phyloP scores from a whole-genome alignment of 768 basidiomycete genomes.

The Pisolithus albus region DNA sequence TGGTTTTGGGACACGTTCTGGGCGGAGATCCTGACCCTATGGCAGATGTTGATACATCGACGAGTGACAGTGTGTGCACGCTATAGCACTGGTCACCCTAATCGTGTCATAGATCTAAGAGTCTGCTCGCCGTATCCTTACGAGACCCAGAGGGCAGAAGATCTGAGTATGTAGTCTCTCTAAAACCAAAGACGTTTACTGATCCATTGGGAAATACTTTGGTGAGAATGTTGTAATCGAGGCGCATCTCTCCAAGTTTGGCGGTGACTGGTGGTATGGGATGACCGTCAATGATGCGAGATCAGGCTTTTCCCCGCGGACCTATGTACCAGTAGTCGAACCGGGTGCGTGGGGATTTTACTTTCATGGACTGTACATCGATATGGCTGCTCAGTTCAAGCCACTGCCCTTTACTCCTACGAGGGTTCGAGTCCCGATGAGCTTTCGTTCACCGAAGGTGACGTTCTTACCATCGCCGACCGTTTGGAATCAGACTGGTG shows the following conservation, averaged over 20 bases:
- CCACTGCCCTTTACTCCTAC: slow-evolving; percentile 79
- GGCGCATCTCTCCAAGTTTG: slow-evolving; percentile 81
- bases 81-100: background rate
- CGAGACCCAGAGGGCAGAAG: slow-evolving; percentile 79
- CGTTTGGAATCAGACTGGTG: slow-evolving; percentile 86
- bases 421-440: slow-evolving; percentile 67
- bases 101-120: slow-evolving; percentile 47
- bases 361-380: background rate
- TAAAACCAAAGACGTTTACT: background rate
- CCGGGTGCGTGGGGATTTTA: slow-evolving; percentile 36
- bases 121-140: slow-evolving; percentile 82
- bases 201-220: slow-evolving; percentile 48
- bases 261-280: slow-evolving; percentile 93
- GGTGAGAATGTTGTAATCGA: slow-evolving; percentile 67
- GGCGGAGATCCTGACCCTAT: slow-evolving; percentile 45
- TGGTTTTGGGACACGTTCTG: slow-evolving; percentile 41
- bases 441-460: slow-evolving; percentile 79
- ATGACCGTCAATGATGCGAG: slow-evolving; percentile 55
- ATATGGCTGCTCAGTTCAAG: slow-evolving; percentile 41
- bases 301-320: slow-evolving; percentile 85
- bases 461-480: slow-evolving; percentile 74
- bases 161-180: slow-evolving; percentile 58
- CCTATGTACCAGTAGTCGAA: slow-evolving; percentile 72
- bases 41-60: slow-evolving; percentile 65
- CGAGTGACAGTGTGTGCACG: slow-evolving; percentile 37